Conservation (phyloP, 2,329 filamentous ascomycete species). For the Chalaropsis ovoidea region DNA sequence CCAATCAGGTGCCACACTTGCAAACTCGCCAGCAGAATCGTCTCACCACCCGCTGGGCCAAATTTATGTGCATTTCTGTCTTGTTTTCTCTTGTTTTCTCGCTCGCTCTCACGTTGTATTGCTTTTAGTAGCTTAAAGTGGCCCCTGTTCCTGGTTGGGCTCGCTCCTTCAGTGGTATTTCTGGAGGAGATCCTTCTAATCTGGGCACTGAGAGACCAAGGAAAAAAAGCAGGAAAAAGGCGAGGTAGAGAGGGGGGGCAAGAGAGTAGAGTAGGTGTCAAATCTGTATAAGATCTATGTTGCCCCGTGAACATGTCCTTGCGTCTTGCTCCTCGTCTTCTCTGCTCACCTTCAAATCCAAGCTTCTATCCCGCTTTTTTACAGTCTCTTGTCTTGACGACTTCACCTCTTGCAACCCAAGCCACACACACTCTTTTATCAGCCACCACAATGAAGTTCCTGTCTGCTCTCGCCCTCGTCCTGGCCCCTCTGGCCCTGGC, state of each 20-base stretch:
- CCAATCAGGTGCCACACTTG: not conserved
- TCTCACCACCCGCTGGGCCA: not conserved
- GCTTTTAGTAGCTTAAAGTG: constrained; percentile 1
- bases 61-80: not conserved
- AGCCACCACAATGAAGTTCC: constrained; percentile 34
- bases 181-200: constrained; percentile 12
- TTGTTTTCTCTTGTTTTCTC: not conserved
- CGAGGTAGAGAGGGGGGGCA: not conserved
- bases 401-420: constrained; percentile 4
- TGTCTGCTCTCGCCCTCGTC: constrained; percentile 38
- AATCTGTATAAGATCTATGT: constrained; percentile 8
- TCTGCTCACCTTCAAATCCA: constrained; percentile 3
- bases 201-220: not conserved
- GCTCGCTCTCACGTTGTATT: not conserved
- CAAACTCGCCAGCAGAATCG: not conserved
- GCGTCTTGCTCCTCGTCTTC: not conserved
- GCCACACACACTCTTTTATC: not conserved
- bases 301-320: constrained; percentile 4
- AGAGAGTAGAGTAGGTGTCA: not conserved
- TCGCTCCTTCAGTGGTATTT: constrained; percentile 7
- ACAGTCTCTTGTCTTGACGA: not conserved
- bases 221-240: not conserved
- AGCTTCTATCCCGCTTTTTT: constrained; percentile 7
- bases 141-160: not conserved
- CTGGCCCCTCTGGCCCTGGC: constrained; percentile 47